Conservation (phyloP, 2,329 filamentous ascomycete species). For the Pseudocercospora crystallina region DNA sequence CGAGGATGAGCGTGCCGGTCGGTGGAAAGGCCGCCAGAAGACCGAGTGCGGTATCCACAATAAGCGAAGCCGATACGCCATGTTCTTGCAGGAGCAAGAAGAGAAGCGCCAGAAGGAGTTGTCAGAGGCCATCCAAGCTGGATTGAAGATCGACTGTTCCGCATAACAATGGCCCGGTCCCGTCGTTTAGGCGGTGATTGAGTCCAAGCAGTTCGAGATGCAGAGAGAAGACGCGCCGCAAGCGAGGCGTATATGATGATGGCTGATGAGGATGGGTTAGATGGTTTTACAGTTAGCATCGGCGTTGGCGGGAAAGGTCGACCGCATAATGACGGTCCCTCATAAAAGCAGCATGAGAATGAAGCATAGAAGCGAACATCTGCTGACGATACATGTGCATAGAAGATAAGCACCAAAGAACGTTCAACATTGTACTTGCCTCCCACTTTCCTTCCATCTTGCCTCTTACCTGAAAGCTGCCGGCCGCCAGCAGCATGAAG, state of each 20-base stretch:
- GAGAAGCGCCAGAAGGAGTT: conserved; percentile 63
- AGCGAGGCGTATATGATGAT: background rate
- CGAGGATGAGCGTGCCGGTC: conserved; percentile 92
- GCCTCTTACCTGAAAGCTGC: too few species aligned
- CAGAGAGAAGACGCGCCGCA: background rate
- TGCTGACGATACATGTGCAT: conserved; percentile 4
- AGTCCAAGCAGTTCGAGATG: background rate
- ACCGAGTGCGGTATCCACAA: conserved; percentile 99
- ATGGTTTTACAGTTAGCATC: conserved; percentile 6
- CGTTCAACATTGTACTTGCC: background rate
- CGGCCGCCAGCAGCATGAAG: too few species aligned
- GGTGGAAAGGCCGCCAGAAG: conserved; percentile 96
- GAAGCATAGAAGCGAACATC: background rate
- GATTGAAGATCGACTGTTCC: conserved; percentile 34
- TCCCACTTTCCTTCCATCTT: too few species aligned
- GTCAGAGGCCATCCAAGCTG: conserved; percentile 36
- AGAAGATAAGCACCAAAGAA: background rate
- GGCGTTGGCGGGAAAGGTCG: conserved; percentile 5
- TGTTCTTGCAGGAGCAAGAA: conserved; percentile 75
- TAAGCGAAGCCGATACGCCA: conserved; percentile 88
- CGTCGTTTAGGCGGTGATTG: background rate
- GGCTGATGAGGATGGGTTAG: too few species aligned
- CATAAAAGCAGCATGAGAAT: background rate
- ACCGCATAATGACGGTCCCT: background rate
- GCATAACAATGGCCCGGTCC: conserved; percentile 19